Evolutionary conservation across 257 asterid species (phyloP).

Genomic region (Rauvolfia tetraphylla): DNA sequence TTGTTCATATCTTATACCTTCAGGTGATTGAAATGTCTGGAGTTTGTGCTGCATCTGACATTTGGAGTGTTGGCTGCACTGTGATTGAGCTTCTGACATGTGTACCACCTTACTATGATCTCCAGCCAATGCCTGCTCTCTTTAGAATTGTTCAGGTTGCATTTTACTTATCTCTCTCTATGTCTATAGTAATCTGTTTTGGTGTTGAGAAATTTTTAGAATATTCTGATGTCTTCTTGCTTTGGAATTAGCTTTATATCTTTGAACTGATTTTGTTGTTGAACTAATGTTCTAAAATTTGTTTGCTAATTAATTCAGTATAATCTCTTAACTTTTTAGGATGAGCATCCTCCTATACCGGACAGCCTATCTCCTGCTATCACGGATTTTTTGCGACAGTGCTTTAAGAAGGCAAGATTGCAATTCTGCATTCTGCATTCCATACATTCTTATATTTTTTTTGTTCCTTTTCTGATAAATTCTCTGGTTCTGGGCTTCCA

Average conservation of each 20-base stretch:
- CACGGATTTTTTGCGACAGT: slow-evolving; percentile 48
- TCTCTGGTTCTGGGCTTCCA: not conserved
- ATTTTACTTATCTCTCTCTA: slow-evolving; percentile 12
- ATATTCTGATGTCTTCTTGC: not conserved
- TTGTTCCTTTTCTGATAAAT: not conserved
- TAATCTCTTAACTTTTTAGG: slow-evolving; percentile 28
- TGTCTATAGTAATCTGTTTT: slow-evolving; percentile 8
- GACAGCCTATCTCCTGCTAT: slow-evolving; percentile 48
- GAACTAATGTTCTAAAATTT: not conserved
- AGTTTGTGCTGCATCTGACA: slow-evolving; percentile 99
- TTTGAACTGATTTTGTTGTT: not conserved
- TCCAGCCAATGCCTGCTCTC: slow-evolving; percentile 99
- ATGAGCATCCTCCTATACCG: slow-evolving; percentile 52
- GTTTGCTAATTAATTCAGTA: not conserved
- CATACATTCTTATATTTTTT: not conserved
- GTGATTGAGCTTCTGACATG: slow-evolving; percentile 97
- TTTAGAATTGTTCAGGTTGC: slow-evolving; percentile 93
- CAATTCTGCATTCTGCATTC: not conserved
- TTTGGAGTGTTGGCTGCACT: slow-evolving; percentile 99
- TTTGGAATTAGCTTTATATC: slow-evolving; percentile 1
- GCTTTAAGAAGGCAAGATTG: slow-evolving; percentile 40
- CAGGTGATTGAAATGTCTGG: slow-evolving; percentile 99
- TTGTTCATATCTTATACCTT: slow-evolving; percentile 16
- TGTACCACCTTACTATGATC: slow-evolving; percentile 92
- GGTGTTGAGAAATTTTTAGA: not conserved